phyloP scores from a whole-genome alignment of 768 basidiomycete genomes.

The Butyriboletus loyo region DNA sequence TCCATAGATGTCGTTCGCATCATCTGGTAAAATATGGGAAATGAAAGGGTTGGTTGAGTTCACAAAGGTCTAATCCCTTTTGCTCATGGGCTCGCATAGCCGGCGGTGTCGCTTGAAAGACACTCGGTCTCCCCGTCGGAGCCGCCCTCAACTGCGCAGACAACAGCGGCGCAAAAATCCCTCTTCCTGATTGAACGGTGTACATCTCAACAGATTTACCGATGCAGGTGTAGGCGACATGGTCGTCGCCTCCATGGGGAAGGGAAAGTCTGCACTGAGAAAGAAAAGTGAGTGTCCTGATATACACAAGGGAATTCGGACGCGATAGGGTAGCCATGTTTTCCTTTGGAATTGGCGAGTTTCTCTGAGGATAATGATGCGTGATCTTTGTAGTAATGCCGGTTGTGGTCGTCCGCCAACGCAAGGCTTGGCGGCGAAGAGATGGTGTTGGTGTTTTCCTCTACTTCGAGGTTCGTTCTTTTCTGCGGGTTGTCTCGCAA shows the following conservation, averaged over 20 bases:
- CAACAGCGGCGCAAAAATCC: constrained; percentile 98
- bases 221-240: constrained; percentile 95
- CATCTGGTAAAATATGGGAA: constrained; percentile 20
- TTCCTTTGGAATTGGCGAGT: background rate
- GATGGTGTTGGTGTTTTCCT: constrained; percentile 99
- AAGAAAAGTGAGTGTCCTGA: constrained; percentile 84
- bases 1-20: constrained; percentile 7
- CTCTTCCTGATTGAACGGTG: constrained; percentile 95
- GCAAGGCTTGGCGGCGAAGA: constrained; percentile 96
- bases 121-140: constrained; percentile 89
- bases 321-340: background rate
- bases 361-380: constrained; percentile 4
- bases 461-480: constrained; percentile 79
- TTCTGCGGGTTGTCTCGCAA: background rate
- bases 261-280: constrained; percentile 98
- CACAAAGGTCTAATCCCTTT: background rate
- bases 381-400: constrained; percentile 75
- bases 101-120: constrained; percentile 76
- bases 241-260: constrained; percentile 97
- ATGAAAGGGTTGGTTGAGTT: constrained; percentile 13
- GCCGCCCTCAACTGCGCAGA: constrained; percentile 97
- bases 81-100: constrained; percentile 30
- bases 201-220: constrained; percentile 94
- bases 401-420: constrained; percentile 93
- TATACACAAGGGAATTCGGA: no score